These are phyloP conservation scores for Diplodia corticola DNA, from an alignment of 2,329 filamentous ascomycete genomes.

Conservation along the genomic window DNA sequence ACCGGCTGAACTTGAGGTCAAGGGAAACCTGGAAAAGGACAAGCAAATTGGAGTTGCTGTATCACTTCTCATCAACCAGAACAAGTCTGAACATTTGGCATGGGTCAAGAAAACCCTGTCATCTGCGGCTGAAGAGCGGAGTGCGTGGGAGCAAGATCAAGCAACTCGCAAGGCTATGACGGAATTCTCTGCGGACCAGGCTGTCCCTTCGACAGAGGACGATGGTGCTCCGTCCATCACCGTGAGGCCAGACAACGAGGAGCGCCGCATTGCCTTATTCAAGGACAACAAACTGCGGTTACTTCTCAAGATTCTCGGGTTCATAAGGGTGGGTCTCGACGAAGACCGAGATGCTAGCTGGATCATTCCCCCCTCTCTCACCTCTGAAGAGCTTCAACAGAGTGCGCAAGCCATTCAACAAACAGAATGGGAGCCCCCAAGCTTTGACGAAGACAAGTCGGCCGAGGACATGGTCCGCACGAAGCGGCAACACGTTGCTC, in stretches of 20 bases:
- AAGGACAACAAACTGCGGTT: constrained; percentile 86
- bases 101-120: constrained; percentile 77
- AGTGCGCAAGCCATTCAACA: constrained; percentile 72
- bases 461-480: constrained; percentile 79
- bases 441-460: constrained; percentile 62
- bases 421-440: constrained; percentile 74
- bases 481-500: constrained; percentile 54
- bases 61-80: constrained; percentile 75
- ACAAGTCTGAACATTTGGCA: constrained; percentile 70
- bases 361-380: constrained; percentile 69
- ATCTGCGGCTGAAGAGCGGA: constrained; percentile 69
- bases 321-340: constrained; percentile 64
- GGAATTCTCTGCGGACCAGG: constrained; percentile 6
- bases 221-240: constrained; percentile 52
- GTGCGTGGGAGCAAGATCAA: constrained; percentile 74
- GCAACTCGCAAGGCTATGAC: constrained; percentile 53
- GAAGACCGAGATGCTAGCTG: constrained; percentile 76
- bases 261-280: constrained; percentile 73
- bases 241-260: constrained; percentile 61
- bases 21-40: constrained; percentile 62
- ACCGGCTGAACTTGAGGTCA: constrained; percentile 81
- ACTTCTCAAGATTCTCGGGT: constrained; percentile 73
- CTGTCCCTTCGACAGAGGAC: constrained; percentile 25
- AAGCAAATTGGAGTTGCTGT: constrained; percentile 79
- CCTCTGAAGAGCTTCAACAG: constrained; percentile 66